Conservation (phyloP, 176 grass and related monocot species). For the Neostapfia colusana region DNA sequence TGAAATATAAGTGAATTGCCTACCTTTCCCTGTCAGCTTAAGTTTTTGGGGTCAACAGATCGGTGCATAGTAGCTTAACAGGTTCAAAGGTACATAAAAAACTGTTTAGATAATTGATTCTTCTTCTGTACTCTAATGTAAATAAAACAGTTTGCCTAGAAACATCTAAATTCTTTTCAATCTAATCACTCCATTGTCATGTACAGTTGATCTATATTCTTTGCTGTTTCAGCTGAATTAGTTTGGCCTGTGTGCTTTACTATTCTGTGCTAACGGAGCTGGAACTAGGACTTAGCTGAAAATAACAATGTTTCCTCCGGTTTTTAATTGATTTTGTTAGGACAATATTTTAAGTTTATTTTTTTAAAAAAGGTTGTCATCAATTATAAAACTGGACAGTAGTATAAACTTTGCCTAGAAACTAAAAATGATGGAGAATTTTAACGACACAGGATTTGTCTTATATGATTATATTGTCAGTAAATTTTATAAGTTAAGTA, state of each 20-base stretch:
- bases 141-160: constrained; percentile 3
- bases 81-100: constrained; percentile 59
- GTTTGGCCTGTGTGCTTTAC: neutral
- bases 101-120: neutral
- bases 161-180: neutral
- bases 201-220: neutral
- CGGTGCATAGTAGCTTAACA: no score
- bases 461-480: neutral
- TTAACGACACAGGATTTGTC: neutral
- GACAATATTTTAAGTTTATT: neutral
- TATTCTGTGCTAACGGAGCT: neutral
- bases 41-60: no score
- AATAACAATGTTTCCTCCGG: neutral
- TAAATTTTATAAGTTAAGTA: neutral
- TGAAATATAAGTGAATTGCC: no score
- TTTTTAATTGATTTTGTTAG: neutral
- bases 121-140: constrained; percentile 3
- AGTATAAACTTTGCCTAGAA: neutral
- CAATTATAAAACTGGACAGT: neutral
- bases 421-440: neutral
- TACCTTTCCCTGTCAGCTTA: no score
- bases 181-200: neutral
- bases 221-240: neutral
- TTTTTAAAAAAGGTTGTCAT: neutral
- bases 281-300: neutral